These are phyloP conservation scores for Sphagnum magellanicum DNA, from an alignment of 228 moss, liverwort and hornwort species.

Conservation along the genomic window DNA sequence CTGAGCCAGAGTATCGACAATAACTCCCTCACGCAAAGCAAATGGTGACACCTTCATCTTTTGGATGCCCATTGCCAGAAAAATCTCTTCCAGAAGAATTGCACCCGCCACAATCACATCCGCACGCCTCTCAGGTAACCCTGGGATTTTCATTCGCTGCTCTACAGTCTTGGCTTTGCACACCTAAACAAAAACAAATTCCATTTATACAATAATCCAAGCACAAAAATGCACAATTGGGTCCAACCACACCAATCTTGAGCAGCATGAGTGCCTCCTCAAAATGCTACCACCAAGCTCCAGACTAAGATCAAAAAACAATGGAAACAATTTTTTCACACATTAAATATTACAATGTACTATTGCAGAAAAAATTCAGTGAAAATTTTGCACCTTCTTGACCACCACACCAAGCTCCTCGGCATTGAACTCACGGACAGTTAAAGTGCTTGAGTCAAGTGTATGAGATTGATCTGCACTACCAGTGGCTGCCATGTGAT, in stretches of 20 bases:
- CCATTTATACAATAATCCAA: too few relatives aligned
- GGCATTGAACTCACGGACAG: constrained; percentile 39
- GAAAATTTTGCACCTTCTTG: constrained; percentile 30
- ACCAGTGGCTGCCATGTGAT: background rate
- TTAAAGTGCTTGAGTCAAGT: constrained; percentile 3
- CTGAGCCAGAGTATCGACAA: constrained; percentile 47
- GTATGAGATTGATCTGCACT: background rate
- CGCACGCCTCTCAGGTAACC: constrained; percentile 49
- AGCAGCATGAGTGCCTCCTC: too few relatives aligned
- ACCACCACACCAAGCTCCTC: constrained; percentile 41
- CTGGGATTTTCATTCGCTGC: constrained; percentile 57
- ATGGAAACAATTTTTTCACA: too few relatives aligned
- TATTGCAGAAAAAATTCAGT: too few relatives aligned
- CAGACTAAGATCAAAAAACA: background rate
- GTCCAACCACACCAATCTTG: too few relatives aligned
- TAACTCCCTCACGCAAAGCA: constrained; percentile 57
- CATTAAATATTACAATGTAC: too few relatives aligned
- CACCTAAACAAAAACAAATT: constrained; percentile 20
- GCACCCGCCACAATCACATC: constrained; percentile 59
- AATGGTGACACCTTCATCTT: constrained; percentile 53
- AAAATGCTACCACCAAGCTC: too few relatives aligned
- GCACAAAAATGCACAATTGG: too few relatives aligned
- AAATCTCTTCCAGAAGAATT: constrained; percentile 58
- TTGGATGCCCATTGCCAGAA: constrained; percentile 40
- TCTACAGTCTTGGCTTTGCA: constrained; percentile 51